phyloP scores from a whole-genome alignment of 129 eudicot species.

The Helichrysum umbraculigerum region DNA sequence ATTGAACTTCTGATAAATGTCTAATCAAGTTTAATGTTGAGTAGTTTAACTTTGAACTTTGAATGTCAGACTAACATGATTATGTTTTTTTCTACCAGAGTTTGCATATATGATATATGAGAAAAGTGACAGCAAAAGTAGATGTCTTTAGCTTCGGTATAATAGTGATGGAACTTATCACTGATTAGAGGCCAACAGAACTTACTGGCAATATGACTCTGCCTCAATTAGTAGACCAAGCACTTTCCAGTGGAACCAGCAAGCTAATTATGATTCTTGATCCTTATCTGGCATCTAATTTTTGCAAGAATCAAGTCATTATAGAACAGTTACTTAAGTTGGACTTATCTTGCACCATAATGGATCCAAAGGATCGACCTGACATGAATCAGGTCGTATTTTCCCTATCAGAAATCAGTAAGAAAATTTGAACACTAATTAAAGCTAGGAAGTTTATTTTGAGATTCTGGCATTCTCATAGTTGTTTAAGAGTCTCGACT shows the following conservation, averaged over 20 bases:
- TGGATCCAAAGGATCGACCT: slow-evolving; percentile 69
- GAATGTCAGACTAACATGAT: too few species aligned
- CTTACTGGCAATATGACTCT: slow-evolving; percentile 60
- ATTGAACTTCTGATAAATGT: too few species aligned
- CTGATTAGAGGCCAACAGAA: slow-evolving; percentile 75
- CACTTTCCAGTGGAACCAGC: slow-evolving; percentile 42
- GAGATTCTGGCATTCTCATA: too few species aligned
- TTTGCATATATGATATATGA: too few species aligned
- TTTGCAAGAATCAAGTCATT: slow-evolving; percentile 34
- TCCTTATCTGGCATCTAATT: slow-evolving; percentile 45
- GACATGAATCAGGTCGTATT: slow-evolving; percentile 63
- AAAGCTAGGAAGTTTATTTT: neutral
- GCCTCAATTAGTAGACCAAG: slow-evolving; percentile 51
- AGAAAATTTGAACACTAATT: slow-evolving; percentile 20
- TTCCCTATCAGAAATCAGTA: slow-evolving; percentile 54
- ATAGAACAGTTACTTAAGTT: slow-evolving; percentile 59
- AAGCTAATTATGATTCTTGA: slow-evolving; percentile 46
- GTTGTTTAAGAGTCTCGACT: too few species aligned
- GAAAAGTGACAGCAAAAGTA: too few species aligned
- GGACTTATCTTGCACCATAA: slow-evolving; percentile 68
- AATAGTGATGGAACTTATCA: slow-evolving; percentile 74
- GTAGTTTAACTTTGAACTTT: too few species aligned
- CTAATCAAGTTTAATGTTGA: too few species aligned
- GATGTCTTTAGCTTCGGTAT: slow-evolving; percentile 87
- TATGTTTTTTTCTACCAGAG: too few species aligned